Percentiles rank a stretch among this genome's conserved stretches.
phyloP scores from a whole-genome alignment of 2,329 filamentous ascomycete species.

The Acephala macrosclerotiorum region DNA sequence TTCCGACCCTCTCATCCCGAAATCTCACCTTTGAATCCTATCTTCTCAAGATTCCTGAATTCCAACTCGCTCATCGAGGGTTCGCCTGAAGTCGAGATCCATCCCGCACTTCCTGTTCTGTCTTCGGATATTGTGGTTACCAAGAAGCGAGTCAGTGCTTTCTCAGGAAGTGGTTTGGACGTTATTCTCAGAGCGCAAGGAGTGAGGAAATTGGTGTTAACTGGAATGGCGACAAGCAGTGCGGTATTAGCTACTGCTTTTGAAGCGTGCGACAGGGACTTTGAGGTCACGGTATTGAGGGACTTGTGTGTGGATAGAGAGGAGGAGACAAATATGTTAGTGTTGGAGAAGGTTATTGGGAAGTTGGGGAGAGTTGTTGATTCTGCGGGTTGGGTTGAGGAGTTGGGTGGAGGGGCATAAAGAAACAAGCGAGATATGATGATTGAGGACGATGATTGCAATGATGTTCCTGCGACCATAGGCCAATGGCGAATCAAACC shows the following conservation, averaged over 20 bases:
- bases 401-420: not conserved
- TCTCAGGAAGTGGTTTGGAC: slow-evolving; percentile 43
- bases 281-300: slow-evolving; percentile 44
- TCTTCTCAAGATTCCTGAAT: slow-evolving; percentile 36
- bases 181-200: slow-evolving; percentile 43
- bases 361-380: slow-evolving; percentile 42
- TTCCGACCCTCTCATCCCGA: slow-evolving; percentile 47
- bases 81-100: not conserved
- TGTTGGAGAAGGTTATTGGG: slow-evolving; percentile 46
- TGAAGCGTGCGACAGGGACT: slow-evolving; percentile 48
- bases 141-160: not conserved
- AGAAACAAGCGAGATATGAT: not conserved
- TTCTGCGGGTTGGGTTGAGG: slow-evolving; percentile 42
- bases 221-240: slow-evolving; percentile 46
- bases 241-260: slow-evolving; percentile 48
- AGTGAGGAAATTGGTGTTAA: slow-evolving; percentile 43
- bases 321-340: slow-evolving; percentile 43
- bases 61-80: not conserved
- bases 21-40: slow-evolving; percentile 38
- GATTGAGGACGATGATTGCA: not conserved
- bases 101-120: not conserved
- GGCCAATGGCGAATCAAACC: no score
- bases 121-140: not conserved
- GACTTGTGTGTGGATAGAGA: slow-evolving; percentile 48
- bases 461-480: no score